These are phyloP conservation scores for Hygrocybe coccinea DNA, from an alignment of 768 basidiomycete species.

Conservation along the genomic window DNA sequence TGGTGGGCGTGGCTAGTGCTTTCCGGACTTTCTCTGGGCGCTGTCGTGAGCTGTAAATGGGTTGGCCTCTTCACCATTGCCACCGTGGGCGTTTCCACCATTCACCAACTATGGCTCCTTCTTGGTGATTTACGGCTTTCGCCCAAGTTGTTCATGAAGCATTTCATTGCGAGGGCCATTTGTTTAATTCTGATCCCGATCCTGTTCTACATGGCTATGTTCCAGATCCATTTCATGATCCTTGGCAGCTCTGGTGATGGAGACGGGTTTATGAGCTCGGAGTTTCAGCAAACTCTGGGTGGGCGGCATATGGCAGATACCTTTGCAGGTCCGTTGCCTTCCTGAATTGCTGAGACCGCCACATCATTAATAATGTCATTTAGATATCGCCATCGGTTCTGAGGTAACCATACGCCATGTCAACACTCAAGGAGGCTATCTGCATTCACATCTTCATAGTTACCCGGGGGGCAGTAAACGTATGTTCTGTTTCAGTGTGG, in stretches of 20 bases:
- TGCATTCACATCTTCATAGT: slow-evolving; percentile 88
- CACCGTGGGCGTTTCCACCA: slow-evolving; percentile 79
- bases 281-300: slow-evolving; percentile 92
- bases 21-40: slow-evolving; percentile 85
- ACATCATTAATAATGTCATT: neutral
- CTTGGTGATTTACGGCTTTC: slow-evolving; percentile 82
- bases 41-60: slow-evolving; percentile 95
- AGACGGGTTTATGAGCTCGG: slow-evolving; percentile 98
- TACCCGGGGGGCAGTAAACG: slow-evolving; percentile 91
- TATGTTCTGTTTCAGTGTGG: slow-evolving; percentile 35
- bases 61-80: slow-evolving; percentile 98
- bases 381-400: slow-evolving; percentile 85
- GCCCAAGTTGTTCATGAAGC: slow-evolving; percentile 68
- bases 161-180: slow-evolving; percentile 84
- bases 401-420: slow-evolving; percentile 79
- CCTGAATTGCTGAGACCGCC: neutral
- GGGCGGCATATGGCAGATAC: slow-evolving; percentile 92
- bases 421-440: slow-evolving; percentile 97
- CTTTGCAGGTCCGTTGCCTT: slow-evolving; percentile 59
- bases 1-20: slow-evolving; percentile 95
- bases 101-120: slow-evolving; percentile 83
- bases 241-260: slow-evolving; percentile 90
- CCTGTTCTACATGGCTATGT: slow-evolving; percentile 94
- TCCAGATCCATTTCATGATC: slow-evolving; percentile 89
- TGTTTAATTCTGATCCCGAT: slow-evolving; percentile 85